Conservation (phyloP, 768 basidiomycete genomes). For the Pleurotus sapidus region DNA sequence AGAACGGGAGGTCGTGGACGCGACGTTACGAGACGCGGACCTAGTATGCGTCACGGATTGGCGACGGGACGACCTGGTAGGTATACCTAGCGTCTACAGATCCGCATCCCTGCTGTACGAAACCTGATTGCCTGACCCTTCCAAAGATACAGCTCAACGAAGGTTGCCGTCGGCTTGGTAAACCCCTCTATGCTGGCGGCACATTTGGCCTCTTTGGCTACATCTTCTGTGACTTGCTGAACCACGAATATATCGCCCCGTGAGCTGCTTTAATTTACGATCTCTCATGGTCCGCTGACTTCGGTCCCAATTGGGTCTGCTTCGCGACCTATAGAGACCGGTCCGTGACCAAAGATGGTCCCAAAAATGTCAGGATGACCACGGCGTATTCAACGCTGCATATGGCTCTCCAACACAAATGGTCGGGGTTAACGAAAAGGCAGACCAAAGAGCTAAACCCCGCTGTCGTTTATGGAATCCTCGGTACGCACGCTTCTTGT, state of each 20-base stretch:
- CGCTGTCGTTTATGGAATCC: slow-evolving; percentile 61
- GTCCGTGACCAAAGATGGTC: slow-evolving; percentile 52
- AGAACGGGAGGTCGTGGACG: slow-evolving; percentile 51
- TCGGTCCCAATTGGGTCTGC: slow-evolving; percentile 10
- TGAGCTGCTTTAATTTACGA: slow-evolving; percentile 37
- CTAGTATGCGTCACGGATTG: slow-evolving; percentile 87
- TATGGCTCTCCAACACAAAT: slow-evolving; percentile 63
- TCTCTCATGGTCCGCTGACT: slow-evolving; percentile 9
- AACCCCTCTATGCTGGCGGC: slow-evolving; percentile 89
- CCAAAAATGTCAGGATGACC: slow-evolving; percentile 59
- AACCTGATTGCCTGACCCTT: not conserved
- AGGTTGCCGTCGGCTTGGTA: slow-evolving; percentile 68
- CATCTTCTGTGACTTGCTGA: slow-evolving; percentile 90
- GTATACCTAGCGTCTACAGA: slow-evolving; percentile 20
- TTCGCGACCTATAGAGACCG: slow-evolving; percentile 48
- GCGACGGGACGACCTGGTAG: slow-evolving; percentile 66
- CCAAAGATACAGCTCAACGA: slow-evolving; percentile 74
- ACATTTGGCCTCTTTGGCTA: slow-evolving; percentile 90
- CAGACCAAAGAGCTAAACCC: slow-evolving; percentile 87
- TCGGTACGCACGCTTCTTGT: slow-evolving; percentile 45
- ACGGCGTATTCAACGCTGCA: slow-evolving; percentile 63
- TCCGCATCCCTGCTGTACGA: slow-evolving; percentile 8
- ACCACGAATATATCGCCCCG: slow-evolving; percentile 85
- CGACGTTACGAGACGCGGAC: slow-evolving; percentile 66
- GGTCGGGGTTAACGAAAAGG: slow-evolving; percentile 65